A percentile compares a stretch with the other conserved stretches of the same genome.
phyloP scores from a whole-genome alignment of 306 rosid genomes.

The Begonia peltatifolia region DNA sequence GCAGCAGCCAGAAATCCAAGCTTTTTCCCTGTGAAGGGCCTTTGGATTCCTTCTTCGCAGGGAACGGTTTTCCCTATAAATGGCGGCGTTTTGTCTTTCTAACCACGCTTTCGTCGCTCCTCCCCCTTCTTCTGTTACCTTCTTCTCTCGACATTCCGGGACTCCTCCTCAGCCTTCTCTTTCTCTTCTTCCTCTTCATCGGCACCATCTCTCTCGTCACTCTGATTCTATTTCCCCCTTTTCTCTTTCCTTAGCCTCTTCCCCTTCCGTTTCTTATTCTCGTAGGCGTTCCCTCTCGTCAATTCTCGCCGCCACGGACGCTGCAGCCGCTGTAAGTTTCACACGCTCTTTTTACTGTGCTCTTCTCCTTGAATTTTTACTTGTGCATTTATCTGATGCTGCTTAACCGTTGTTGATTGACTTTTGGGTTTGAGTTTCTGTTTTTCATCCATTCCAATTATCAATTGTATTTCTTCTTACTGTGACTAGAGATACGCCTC shows the following conservation, averaged over 20 bases:
- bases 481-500: too few species aligned
- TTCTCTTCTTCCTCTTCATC: constrained; percentile 3
- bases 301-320: constrained; percentile 21
- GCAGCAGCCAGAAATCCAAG: too few species aligned
- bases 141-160: constrained; percentile 16
- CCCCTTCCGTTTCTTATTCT: neutral
- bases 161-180: constrained; percentile 6
- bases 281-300: constrained; percentile 15
- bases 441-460: too few species aligned
- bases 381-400: too few species aligned
- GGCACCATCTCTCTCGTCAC: constrained; percentile 1
- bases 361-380: neutral
- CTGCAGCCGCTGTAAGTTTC: constrained; percentile 22
- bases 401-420: too few species aligned
- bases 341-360: constrained; percentile 1
- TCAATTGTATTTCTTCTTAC: too few species aligned
- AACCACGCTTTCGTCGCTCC: constrained; percentile 23
- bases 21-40: too few species aligned
- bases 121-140: constrained; percentile 19
- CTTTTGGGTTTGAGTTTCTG: too few species aligned
- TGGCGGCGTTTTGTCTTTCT: constrained; percentile 32
- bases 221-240: constrained; percentile 15
- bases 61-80: constrained; percentile 4
- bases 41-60: neutral
- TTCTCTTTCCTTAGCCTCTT: constrained; percentile 15